phyloP scores from a whole-genome alignment of 1,284 basidiomycete species.

The Filobasidium uniguttulatum region DNA sequence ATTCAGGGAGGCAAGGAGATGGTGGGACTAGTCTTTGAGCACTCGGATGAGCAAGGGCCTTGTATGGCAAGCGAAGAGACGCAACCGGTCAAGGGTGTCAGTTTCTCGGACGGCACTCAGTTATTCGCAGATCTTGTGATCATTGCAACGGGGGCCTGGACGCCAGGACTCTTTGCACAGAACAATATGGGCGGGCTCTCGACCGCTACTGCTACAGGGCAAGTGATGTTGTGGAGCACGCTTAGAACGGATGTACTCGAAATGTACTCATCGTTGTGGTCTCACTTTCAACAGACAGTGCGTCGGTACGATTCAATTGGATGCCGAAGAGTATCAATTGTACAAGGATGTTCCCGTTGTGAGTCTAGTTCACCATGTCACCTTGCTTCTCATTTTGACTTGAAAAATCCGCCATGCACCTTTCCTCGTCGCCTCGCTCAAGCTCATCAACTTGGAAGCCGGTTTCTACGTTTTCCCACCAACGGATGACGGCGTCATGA shows the following conservation, averaged over 20 bases:
- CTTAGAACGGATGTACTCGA: slow-evolving; percentile 23
- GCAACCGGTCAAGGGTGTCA: slow-evolving; percentile 48
- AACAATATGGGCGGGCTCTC: slow-evolving; percentile 33
- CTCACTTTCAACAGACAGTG: slow-evolving; percentile 60
- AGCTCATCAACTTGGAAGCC: slow-evolving; percentile 33
- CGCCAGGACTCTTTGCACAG: slow-evolving; percentile 57
- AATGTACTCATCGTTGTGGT: slow-evolving; percentile 17
- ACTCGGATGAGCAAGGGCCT: too few species aligned
- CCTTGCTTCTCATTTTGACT: too few species aligned
- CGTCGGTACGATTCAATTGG: slow-evolving; percentile 60
- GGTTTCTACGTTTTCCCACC: slow-evolving; percentile 42
- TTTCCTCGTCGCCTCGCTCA: too few species aligned
- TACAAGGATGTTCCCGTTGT: slow-evolving; percentile 59
- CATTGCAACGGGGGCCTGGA: slow-evolving; percentile 42
- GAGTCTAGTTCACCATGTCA: slow-evolving; percentile 11
- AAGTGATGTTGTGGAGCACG: neutral
- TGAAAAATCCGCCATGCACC: too few species aligned
- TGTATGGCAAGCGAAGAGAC: slow-evolving; percentile 15
- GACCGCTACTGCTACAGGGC: slow-evolving; percentile 28
- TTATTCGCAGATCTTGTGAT: slow-evolving; percentile 30
- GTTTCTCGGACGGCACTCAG: slow-evolving; percentile 47
- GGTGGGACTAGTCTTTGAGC: slow-evolving; percentile 31
- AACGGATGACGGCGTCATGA: slow-evolving; percentile 36
- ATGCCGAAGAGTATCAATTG: slow-evolving; percentile 48
- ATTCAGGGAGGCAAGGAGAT: slow-evolving; percentile 49